Conservation (phyloP, 148 eudicot genomes). For the Heliosperma pusillum region DNA sequence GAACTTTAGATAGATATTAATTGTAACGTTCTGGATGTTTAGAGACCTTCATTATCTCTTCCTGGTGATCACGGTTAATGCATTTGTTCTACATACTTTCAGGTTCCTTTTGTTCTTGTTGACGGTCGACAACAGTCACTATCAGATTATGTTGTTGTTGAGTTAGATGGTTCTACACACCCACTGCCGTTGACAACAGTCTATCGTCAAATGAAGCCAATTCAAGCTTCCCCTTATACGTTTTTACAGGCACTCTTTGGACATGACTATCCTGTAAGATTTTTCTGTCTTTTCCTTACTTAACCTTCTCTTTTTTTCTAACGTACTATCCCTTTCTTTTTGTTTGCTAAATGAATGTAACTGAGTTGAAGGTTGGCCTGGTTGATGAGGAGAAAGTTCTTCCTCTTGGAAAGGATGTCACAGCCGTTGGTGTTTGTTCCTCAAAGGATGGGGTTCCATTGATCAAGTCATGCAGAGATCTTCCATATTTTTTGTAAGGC, state of each 20-base stretch:
- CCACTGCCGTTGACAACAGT: slow-evolving; percentile 79
- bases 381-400: slow-evolving; percentile 86
- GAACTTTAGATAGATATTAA: too few relatives aligned
- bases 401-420: slow-evolving; percentile 79
- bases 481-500: slow-evolving; percentile 82
- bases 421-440: slow-evolving; percentile 73
- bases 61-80: not conserved
- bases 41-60: not conserved
- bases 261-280: slow-evolving; percentile 77
- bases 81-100: slow-evolving; percentile 4
- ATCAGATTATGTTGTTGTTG: slow-evolving; percentile 57
- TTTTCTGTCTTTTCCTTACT: not conserved
- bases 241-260: slow-evolving; percentile 82
- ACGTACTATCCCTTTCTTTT: not conserved
- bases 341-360: not conserved
- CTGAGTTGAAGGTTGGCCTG: slow-evolving; percentile 58
- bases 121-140: slow-evolving; percentile 52
- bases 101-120: slow-evolving; percentile 90
- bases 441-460: slow-evolving; percentile 52
- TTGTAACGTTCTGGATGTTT: too few relatives aligned
- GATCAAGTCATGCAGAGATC: slow-evolving; percentile 68
- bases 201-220: slow-evolving; percentile 73
- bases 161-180: slow-evolving; percentile 82
- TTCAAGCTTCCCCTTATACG: slow-evolving; percentile 62
- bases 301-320: not conserved